Evolutionary conservation across 2,329 filamentous ascomycete genomes (phyloP).

Genomic region (Capronia coronata): DNA sequence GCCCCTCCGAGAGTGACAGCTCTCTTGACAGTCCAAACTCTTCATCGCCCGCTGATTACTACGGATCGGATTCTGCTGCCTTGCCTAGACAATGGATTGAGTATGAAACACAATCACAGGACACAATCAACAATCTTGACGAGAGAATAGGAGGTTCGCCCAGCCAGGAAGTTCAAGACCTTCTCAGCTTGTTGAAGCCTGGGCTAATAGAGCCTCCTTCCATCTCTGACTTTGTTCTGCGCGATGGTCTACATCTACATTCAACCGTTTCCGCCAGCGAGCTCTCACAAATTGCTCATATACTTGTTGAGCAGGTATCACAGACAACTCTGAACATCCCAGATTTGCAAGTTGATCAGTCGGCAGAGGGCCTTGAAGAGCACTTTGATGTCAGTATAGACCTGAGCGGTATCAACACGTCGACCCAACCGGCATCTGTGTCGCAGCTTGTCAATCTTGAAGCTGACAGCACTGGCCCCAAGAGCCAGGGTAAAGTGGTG

Average conservation of each 20-base stretch:
- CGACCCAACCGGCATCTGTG: conserved; percentile 12
- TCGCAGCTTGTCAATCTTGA: conserved; percentile 20
- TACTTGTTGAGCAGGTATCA: conserved; percentile 32
- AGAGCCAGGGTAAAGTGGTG: conserved; percentile 30
- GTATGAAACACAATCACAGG: conserved; percentile 12
- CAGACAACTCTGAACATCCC: conserved; percentile 36
- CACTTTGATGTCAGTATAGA: conserved; percentile 38
- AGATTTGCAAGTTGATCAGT: neutral
- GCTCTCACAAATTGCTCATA: conserved; percentile 16
- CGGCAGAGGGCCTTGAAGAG: conserved; percentile 32
- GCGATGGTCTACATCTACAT: neutral
- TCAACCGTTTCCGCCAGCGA: conserved; percentile 1
- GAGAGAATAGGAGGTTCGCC: conserved; percentile 9
- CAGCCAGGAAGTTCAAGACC: conserved; percentile 13
- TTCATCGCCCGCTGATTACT: neutral
- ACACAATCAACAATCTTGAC: neutral
- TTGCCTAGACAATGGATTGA: conserved; percentile 16
- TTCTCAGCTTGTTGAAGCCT: conserved; percentile 12
- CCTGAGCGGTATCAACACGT: conserved; percentile 29
- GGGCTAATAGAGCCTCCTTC: conserved; percentile 8
- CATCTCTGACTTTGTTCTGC: neutral
- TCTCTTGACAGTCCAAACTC: conserved; percentile 5
- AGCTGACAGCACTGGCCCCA: conserved; percentile 28
- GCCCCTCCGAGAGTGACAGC: conserved; percentile 11
- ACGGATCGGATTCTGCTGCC: neutral